Percentiles rank a stretch among this genome's conserved stretches.
These are phyloP conservation scores for Aspergillus campestris DNA, from an alignment of 495 filamentous ascomycete genomes.

Conservation along the genomic window DNA sequence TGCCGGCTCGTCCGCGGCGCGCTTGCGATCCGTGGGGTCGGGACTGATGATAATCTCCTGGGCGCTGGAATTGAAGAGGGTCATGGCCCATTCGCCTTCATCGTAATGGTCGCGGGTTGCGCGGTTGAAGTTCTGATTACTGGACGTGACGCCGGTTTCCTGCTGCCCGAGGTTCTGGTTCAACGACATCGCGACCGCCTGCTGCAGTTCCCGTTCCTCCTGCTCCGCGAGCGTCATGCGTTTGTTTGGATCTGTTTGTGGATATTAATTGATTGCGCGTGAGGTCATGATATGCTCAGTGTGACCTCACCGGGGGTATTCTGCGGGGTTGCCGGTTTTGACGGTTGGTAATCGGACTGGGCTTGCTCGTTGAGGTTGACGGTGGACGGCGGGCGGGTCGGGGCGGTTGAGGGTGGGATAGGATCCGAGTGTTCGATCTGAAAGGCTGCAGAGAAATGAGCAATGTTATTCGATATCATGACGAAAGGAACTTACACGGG, in stretches of 20 bases:
- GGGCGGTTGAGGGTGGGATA: constrained; percentile 38
- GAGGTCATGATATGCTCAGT: not conserved
- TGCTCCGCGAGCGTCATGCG: constrained; percentile 40
- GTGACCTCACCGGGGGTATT: constrained; percentile 14
- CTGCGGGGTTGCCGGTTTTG: constrained; percentile 8
- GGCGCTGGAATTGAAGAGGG: constrained; percentile 42
- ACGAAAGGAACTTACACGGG: constrained; percentile 10
- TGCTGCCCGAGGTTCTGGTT: constrained; percentile 40
- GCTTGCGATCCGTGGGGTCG: constrained; percentile 51
- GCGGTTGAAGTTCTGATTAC: constrained; percentile 53
- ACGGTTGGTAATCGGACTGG: constrained; percentile 5
- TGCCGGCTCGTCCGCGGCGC: constrained; percentile 49
- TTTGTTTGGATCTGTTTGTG: constrained; percentile 33
- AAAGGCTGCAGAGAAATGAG: constrained; percentile 36
- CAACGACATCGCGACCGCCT: constrained; percentile 48
- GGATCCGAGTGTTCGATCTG: constrained; percentile 48
- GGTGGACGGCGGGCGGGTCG: constrained; percentile 63
- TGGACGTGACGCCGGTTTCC: constrained; percentile 48
- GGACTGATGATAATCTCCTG: constrained; percentile 55
- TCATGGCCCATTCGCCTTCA: constrained; percentile 68
- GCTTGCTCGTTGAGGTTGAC: constrained; percentile 38
- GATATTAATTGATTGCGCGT: not conserved
- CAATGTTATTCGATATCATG: constrained; percentile 1
- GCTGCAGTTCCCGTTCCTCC: constrained; percentile 50
- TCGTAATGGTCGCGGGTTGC: constrained; percentile 69